Evolutionary conservation across 345 rosid genomes (phyloP).

Genomic region (Gossypium australe): DNA sequence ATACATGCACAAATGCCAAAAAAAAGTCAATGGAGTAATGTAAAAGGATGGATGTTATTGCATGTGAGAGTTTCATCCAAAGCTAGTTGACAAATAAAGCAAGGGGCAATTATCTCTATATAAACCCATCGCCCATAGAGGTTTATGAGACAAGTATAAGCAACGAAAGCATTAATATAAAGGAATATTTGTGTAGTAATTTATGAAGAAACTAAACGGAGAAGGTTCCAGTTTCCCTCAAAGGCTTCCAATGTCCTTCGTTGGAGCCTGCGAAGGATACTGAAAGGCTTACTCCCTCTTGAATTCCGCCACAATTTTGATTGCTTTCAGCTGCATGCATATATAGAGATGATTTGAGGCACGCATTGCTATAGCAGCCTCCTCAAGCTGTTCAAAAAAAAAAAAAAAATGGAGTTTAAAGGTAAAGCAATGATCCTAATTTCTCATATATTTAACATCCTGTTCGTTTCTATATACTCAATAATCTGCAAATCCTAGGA

Average conservation of each 20-base stretch:
- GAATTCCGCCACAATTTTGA: neutral
- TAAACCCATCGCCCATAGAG: neutral
- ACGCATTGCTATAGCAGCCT: neutral
- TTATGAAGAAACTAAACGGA: slow-evolving; percentile 2
- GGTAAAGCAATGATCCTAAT: neutral
- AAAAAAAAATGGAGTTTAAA: neutral
- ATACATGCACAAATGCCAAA: neutral
- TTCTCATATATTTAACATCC: neutral
- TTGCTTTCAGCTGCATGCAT: neutral
- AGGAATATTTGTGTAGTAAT: neutral
- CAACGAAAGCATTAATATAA: neutral
- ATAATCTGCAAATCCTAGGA: no score
- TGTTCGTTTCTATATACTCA: neutral
- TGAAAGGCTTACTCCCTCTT: slow-evolving; percentile 14
- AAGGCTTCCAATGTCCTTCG: slow-evolving; percentile 27
- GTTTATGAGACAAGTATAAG: neutral
- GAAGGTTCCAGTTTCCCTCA: slow-evolving; percentile 25
- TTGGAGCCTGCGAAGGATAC: slow-evolving; percentile 16
- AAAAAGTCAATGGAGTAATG: neutral
- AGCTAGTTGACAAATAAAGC: neutral
- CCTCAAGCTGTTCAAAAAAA: neutral
- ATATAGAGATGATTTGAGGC: no score
- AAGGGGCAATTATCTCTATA: neutral
- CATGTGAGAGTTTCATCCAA: neutral
- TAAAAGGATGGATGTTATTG: neutral